Evolutionary conservation across 1,284 basidiomycete species (phyloP).

Genomic region (Ustilago cynodontis): DNA sequence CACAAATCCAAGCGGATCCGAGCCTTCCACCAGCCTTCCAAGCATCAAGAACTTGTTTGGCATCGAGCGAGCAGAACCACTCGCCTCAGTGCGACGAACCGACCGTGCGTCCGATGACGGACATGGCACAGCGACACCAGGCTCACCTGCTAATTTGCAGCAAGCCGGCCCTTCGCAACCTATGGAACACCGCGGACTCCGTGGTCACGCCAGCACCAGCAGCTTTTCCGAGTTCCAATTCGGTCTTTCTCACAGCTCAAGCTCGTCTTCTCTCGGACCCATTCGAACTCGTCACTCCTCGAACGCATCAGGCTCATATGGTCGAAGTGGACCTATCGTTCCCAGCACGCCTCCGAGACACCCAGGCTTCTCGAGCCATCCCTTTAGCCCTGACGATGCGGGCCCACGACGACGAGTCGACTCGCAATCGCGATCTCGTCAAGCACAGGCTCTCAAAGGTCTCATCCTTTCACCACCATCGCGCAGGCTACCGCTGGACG

Average conservation of each 20-base stretch:
- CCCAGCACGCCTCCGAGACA: conserved; percentile 48
- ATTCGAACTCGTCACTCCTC: conserved; percentile 47
- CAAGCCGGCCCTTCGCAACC: conserved; percentile 19
- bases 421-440: conserved; percentile 50
- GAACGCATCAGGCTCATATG: conserved; percentile 37
- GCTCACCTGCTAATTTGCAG: conserved; percentile 29
- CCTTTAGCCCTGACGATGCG: conserved; percentile 45
- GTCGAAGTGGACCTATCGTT: conserved; percentile 27
- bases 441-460: conserved; percentile 47
- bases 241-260: conserved; percentile 32
- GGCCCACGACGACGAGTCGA: conserved; percentile 36
- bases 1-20: conserved; percentile 9
- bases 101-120: conserved; percentile 35
- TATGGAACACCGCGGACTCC: conserved; percentile 31
- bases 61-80: conserved; percentile 39
- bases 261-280: conserved; percentile 49
- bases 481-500: conserved; percentile 39
- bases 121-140: conserved; percentile 30
- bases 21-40: conserved; percentile 40
- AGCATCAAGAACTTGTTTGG: conserved; percentile 55
- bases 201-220: conserved; percentile 47
- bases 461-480: conserved; percentile 51
- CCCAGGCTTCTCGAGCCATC: conserved; percentile 20
- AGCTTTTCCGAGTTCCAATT: conserved; percentile 51
- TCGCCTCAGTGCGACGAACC: conserved; percentile 34